A percentile compares a stretch with the other conserved stretches of the same genome.
Conservation (phyloP, 1,284 basidiomycete genomes). For the Tilletiaria anomala region DNA sequence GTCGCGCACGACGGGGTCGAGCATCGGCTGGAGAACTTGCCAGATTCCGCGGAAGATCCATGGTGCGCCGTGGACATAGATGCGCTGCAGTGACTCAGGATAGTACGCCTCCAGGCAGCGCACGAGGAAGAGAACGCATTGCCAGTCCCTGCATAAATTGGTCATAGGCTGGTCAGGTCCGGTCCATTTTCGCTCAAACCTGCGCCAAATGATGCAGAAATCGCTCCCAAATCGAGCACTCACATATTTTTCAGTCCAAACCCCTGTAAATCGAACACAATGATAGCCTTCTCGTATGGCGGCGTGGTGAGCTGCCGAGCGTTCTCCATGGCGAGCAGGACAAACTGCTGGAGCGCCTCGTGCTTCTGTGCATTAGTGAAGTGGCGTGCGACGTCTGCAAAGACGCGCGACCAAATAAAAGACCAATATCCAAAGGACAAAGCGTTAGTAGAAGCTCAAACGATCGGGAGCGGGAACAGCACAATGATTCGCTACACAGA, state of each 20-base stretch:
- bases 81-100: constrained; percentile 37
- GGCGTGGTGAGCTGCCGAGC: constrained; percentile 31
- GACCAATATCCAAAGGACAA: too few relatives aligned
- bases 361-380: constrained; percentile 37
- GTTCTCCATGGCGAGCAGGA: constrained; percentile 36
- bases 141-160: constrained; percentile 24
- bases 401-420: too few relatives aligned
- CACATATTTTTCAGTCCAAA: constrained; percentile 39
- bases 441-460: too few relatives aligned
- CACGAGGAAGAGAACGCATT: constrained; percentile 35
- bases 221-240: not conserved
- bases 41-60: constrained; percentile 40
- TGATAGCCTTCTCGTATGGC: constrained; percentile 33
- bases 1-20: constrained; percentile 37
- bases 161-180: too few relatives aligned
- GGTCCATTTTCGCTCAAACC: too few relatives aligned
- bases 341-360: constrained; percentile 36
- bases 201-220: not conserved
- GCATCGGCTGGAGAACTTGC: constrained; percentile 36
- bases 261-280: constrained; percentile 36
- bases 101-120: constrained; percentile 39
- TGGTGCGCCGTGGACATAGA: constrained; percentile 37
- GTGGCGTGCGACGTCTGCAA: constrained; percentile 38
- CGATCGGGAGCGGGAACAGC: too few relatives aligned
- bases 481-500: too few relatives aligned